phyloP scores from a whole-genome alignment of 2,329 filamentous ascomycete species.

The Colletotrichum costaricense region DNA sequence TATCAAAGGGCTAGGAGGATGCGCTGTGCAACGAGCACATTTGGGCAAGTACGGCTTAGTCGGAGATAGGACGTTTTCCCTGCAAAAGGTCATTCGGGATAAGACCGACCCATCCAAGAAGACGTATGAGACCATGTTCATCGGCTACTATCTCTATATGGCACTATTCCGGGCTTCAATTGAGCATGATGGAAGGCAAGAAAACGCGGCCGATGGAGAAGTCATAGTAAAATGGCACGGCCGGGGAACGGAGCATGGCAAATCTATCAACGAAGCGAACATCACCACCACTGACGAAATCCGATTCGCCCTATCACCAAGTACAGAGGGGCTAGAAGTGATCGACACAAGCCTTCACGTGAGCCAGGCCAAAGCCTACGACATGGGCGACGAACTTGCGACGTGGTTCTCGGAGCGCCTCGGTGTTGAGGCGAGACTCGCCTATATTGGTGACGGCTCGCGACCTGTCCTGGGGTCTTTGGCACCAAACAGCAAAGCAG shows the following conservation, averaged over 20 bases:
- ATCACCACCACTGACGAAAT: background rate
- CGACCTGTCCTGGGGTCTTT: slow-evolving; percentile 72
- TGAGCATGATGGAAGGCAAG: background rate
- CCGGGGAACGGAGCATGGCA: background rate
- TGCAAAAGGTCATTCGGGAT: background rate
- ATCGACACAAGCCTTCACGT: slow-evolving; percentile 68
- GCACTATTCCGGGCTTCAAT: slow-evolving; percentile 3
- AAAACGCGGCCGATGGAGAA: background rate
- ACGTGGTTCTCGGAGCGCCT: slow-evolving; percentile 76
- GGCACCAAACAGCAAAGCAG: slow-evolving; percentile 39
- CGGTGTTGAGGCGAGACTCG: slow-evolving; percentile 69
- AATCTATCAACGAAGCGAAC: background rate
- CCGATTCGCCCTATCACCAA: background rate
- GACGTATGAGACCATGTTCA: background rate
- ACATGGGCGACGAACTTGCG: slow-evolving; percentile 70
- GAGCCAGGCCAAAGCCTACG: slow-evolving; percentile 68
- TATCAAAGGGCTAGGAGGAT: slow-evolving; percentile 1
- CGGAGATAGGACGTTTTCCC: slow-evolving; percentile 4
- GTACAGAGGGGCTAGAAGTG: slow-evolving; percentile 49
- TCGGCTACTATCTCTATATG: background rate
- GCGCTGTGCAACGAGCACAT: background rate
- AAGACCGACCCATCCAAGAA: background rate
- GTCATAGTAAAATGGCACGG: background rate
- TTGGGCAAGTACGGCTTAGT: background rate
- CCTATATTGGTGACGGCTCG: slow-evolving; percentile 73